Conservation (phyloP, 2,329 filamentous ascomycete genomes). For the Aureobasidium sp. region DNA sequence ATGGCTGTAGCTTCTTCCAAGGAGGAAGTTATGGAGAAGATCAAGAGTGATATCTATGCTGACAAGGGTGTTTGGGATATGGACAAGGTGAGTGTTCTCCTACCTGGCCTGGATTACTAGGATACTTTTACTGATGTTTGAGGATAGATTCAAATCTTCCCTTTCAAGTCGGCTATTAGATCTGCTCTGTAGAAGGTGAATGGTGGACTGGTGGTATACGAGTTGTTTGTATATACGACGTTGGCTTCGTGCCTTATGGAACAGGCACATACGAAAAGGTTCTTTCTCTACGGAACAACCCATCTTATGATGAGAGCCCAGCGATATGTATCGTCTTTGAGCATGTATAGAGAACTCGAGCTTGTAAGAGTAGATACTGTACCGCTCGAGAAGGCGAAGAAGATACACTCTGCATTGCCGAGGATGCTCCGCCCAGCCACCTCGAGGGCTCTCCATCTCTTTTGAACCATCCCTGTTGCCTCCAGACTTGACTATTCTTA, state of each 20-base stretch:
- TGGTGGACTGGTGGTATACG: no score
- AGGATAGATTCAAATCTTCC: constrained; percentile 46
- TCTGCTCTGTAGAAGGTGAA: constrained; percentile 9
- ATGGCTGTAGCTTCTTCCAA: constrained; percentile 71
- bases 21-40: constrained; percentile 72
- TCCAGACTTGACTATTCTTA: background rate
- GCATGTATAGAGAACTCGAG: no score
- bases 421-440: background rate
- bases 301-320: no score
- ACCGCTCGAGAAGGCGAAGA: background rate
- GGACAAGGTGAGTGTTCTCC: constrained; percentile 41
- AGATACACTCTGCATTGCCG: background rate
- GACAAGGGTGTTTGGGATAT: constrained; percentile 81
- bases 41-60: constrained; percentile 80
- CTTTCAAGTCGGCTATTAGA: constrained; percentile 53
- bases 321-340: no score
- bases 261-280: no score
- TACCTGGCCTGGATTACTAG: no score
- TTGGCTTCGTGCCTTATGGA: no score
- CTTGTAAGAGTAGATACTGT: no score
- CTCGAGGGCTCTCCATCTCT: background rate
- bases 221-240: background rate
- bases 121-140: background rate
- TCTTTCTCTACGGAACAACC: no score
- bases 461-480: background rate